Base-by-base conservation (phyloP, 2,329 filamentous ascomycete genomes). In the Apiospora koreana region DNA sequence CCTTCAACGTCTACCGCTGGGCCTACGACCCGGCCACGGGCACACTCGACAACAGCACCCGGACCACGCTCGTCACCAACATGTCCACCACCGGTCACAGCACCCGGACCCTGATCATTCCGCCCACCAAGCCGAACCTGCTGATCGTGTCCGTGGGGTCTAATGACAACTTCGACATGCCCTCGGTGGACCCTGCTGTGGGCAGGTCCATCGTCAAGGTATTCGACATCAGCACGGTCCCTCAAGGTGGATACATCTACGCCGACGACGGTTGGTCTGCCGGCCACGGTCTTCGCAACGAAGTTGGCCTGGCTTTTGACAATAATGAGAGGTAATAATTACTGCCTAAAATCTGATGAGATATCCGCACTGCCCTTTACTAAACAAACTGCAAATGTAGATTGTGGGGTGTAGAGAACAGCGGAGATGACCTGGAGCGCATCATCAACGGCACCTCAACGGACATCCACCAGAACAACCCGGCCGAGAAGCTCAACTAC, bases 401-500 rank as follows among this genome's bases (percentile, higher is more conserved):
- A 75, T 31, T 81, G 69, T 86, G 83, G 81, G 81, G 81, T 14
- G 88, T 92, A 2, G 90, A 92, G 78, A 92, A 92, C 76, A 88
- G 86, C 42, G 88, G 87, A 2, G 89, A 92, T 75, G 78, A 91
- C 64, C 80, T 91, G n/a, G 79, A 79, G 21, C 83, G 89, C 48
- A 78, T 82, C 58, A 83, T 85, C 41, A 76, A 83, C 21, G 77
- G 72, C 54, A 68, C 46, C 4, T 71, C 72, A 1, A 75, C 71
- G 28, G 86, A 89, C 71, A 84, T 91, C 62, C 87, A 90, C 72
- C 80, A 85, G 67, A 82, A 90, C 74, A 92, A 92, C 72, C 90
- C 90, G 1, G 88, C 86, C 6, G 90, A 92, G 75, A 88, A 92
- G 76, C 77, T 92, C 73, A 92, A 92, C 77, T 92, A 86, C 78